Base-by-base conservation (phyloP, 495 filamentous ascomycete species). In the Aspergillus egyptiacus region DNA sequence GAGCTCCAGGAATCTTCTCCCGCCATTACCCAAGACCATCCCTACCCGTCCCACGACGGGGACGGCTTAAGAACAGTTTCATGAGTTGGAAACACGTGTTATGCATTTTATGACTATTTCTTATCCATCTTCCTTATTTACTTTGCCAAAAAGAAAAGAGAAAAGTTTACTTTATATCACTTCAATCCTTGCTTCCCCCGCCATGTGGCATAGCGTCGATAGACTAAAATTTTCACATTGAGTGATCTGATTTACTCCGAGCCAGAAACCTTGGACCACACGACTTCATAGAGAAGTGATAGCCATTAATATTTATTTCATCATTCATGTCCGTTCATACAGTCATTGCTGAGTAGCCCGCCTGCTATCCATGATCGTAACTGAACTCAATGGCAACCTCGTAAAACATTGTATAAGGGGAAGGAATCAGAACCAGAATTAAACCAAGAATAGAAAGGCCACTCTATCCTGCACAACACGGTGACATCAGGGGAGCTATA, bases 1-100 rank as follows among this genome's bases (percentile, higher is more conserved):
- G 54, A 63, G 61, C 44, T 64, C 70, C 13, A 71, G 63, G 63
- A 68, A 61, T 52, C 46, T 65, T 37, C 69, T 73, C 13, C 72
- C 70, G 1, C 66, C 60, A 5, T 54, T 72, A 51, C 55, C 69
- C 7, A 60, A 62, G 11, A 69, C 60, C n/a, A 50, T 71, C 9
- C 68, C 69, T 27, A 70, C 67, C 25, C 59, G 50, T 14, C 59
- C 59, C 17, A 58, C 55, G 8, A 45, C 47, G 10, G 38, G 37
- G 24, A 20, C 49, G 19, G 50, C 46, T 32, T 46, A 46, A 43
- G 13, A 25, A 3, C 17, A 9, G n/a, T 23, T 40, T 8, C 11
- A 17, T 40, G 38, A 32, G 11, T 11, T 19, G n/a, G 32, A 42
- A 27, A 11, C 13, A 43, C 31, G 14, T 20, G 13, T 42, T 43